Base-by-base conservation (phyloP, 345 rosid species). In the Melastoma malabathricum region DNA sequence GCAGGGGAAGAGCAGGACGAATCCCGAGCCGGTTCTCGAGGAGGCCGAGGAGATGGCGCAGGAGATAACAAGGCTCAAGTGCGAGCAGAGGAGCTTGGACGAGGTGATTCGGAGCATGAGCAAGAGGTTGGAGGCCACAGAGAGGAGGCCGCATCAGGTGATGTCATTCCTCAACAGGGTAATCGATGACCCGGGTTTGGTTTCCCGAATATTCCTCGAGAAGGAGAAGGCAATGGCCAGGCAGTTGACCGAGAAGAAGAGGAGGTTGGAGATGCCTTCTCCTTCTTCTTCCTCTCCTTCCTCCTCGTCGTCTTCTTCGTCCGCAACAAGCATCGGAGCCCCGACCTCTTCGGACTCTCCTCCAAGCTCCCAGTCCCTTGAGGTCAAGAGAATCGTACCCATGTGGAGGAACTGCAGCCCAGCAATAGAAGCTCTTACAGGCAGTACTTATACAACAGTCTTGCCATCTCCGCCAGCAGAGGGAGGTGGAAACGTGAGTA, bases 81-180 rank as follows among this genome's bases (percentile, higher is more conserved):
- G 77, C 1, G 97, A 84, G 44, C 97, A 89, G 54, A 75, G 57
- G 22, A 62, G 64, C 13, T 23, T 82, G 3, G 89, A 89, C 31
- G 53, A 62, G 15, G 92, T 76, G 71, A 64, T 84, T 10, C 68
- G 62, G 27, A 78, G 83, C 54, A 82, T 89, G 89, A 80, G 56
- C 61, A 71, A 66, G 53, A 61, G 97, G 5, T 57, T 89, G 6
- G 95, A 84, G 49, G 83, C 83, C 1, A 77, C 95, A 1, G 97
- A 89, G 71, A 62, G 82, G 50, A 73, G 97, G 22, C 97, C 97
- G 3, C 75, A 80, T 22, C 95, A 89, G 64, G 80, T 84, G 97
- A 82, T 89, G 95, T 68, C 86, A 19, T 82, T 89, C 53, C 80
- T 89, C 5, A 66, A 64, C 70, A 74, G 79, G 48, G 81, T 82